These are phyloP conservation scores for Botryotinia convoluta DNA, from an alignment of 2,329 filamentous ascomycete species.

Conservation along the genomic window DNA sequence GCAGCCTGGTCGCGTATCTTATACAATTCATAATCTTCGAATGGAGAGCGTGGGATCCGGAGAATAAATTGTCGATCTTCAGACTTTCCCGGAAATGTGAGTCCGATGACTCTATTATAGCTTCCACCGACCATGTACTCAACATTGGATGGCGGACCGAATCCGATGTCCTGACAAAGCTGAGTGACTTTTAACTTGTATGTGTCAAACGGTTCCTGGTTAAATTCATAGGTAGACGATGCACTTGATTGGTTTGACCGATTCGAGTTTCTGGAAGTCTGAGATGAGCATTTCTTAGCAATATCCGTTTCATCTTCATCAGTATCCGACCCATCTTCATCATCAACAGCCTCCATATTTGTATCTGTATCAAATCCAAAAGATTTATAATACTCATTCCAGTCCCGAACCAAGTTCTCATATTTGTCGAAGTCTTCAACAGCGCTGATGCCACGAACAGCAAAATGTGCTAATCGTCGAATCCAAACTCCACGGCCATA, in stretches of 20 bases:
- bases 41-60: neutral
- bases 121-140: constrained; percentile 25
- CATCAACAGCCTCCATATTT: too few relatives aligned
- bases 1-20: constrained; percentile 26
- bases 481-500: too few relatives aligned
- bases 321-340: too few relatives aligned
- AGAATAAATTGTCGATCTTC: neutral
- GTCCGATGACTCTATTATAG: constrained; percentile 27
- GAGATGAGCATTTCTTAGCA: too few relatives aligned
- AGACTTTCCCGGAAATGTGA: neutral
- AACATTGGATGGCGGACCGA: constrained; percentile 20
- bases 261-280: too few relatives aligned
- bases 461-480: too few relatives aligned
- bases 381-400: too few relatives aligned
- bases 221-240: neutral
- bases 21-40: neutral
- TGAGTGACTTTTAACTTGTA: constrained; percentile 25
- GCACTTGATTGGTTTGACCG: neutral
- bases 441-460: too few relatives aligned
- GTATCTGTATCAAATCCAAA: too few relatives aligned
- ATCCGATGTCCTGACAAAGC: constrained; percentile 25
- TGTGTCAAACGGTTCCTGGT: neutral
- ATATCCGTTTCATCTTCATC: too few relatives aligned
- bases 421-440: too few relatives aligned
- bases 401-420: too few relatives aligned